Conservation (phyloP, 805 yeast species). For the Clavispora asparagi region DNA sequence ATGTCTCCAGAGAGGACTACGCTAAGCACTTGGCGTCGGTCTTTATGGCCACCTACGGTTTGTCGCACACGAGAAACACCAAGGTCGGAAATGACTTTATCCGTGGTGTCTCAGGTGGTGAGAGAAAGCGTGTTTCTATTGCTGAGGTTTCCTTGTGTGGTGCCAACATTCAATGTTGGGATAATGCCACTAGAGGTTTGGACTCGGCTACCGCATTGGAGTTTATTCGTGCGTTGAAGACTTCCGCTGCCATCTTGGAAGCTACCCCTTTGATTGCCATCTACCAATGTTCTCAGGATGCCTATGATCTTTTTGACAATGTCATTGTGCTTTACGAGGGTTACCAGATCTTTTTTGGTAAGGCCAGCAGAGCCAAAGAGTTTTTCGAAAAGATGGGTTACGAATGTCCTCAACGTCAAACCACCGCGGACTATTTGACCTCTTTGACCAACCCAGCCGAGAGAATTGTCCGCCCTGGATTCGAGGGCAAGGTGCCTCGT, state of each 20-base stretch:
- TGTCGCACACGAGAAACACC: slow-evolving; percentile 51
- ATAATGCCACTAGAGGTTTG: slow-evolving; percentile 66
- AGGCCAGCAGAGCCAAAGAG: slow-evolving; percentile 45
- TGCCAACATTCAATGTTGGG: slow-evolving; percentile 52
- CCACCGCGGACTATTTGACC: slow-evolving; percentile 64
- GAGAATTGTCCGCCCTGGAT: slow-evolving; percentile 46
- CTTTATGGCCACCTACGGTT: slow-evolving; percentile 45
- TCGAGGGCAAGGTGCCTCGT: slow-evolving; percentile 47
- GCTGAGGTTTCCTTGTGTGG: slow-evolving; percentile 57
- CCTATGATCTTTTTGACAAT: slow-evolving; percentile 56
- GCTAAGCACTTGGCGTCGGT: slow-evolving; percentile 40
- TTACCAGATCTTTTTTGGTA: slow-evolving; percentile 57
- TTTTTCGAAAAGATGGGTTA: slow-evolving; percentile 60
- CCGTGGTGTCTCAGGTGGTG: slow-evolving; percentile 71
- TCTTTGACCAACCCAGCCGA: slow-evolving; percentile 64
- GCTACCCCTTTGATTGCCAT: slow-evolving; percentile 60
- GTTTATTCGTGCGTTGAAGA: slow-evolving; percentile 54
- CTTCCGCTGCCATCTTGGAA: slow-evolving; percentile 48
- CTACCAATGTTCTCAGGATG: slow-evolving; percentile 65
- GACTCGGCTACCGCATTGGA: slow-evolving; percentile 70
- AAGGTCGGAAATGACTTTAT: slow-evolving; percentile 62
- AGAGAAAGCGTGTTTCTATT: slow-evolving; percentile 64
- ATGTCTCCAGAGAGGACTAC: slow-evolving; percentile 51
- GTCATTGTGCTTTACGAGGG: slow-evolving; percentile 59
- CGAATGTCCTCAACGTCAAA: slow-evolving; percentile 57